Base-by-base conservation (phyloP, 306 rosid genomes). In the Prinsepia uniflora region DNA sequence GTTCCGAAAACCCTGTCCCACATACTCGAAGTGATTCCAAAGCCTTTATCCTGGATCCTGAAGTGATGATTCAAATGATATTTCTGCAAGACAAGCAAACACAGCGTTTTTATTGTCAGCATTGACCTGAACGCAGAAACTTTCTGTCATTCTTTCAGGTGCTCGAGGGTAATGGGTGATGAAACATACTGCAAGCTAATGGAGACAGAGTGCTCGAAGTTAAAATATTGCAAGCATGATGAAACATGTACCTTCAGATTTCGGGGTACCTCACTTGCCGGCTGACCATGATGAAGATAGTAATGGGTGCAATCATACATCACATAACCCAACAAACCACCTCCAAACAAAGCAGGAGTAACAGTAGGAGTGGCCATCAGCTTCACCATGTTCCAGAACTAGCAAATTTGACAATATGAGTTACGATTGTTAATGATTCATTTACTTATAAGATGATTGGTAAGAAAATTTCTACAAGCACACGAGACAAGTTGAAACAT, bases 51-150 rank as follows among this genome's bases (percentile, higher is more conserved):
- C 82, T 87, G 92, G 81, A 90, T 73, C 73, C 97, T 84, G 83
- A 87, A 94, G 84, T 94, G 98, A 83, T 94, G 98, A 70, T 87
- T 94, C 86, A 94, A 58, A 81, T 94, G 98, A 81, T 89, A 94
- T 77, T 76, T 90, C 98, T 94, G 90, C 85, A 65, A 66, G 4
- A 54, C 41, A 68, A 74, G 30, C 56, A 46, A 17, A 79, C 49
- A 56, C 56, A 36, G 10, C 9, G 49, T 74, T 15, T 67, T 65
- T 70, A 30, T 43, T 22, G 53, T 39, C 15, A 4, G 72, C 72
- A n/a, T n/a, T 68, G 49, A 50, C 72, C 14, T 40, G 40, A 15
- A 3, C 3, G 36, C 62, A 57, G 0, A 57, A 24, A 24, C 12
- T 19, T 22, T 57, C 40, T 24, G 40, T 39, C 24, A 3, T 56